Base-by-base conservation (phyloP, 805 yeast species). In the Cyberlindnera mississippiensis region DNA sequence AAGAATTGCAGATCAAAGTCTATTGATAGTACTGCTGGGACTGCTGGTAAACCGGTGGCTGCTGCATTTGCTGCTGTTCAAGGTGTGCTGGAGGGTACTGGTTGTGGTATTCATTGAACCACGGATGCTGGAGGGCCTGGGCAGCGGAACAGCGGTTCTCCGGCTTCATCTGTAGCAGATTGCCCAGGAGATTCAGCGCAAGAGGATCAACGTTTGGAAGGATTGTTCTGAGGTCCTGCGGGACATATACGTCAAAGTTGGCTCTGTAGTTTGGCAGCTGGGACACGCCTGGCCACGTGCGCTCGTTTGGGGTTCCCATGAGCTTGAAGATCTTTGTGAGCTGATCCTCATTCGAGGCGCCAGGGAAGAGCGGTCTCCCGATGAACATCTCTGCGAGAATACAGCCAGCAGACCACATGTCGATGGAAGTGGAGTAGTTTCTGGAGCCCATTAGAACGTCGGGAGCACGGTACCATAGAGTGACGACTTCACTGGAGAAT, bases 321-420 rank as follows among this genome's bases (percentile, higher is more conserved):
- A 90, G 71, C 60, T 95, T 79, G 69, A 93, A 93, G 39, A 93
- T 93, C 60, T 87, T 86, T 63, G 83, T 76, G 54, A 93, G 73
- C 64, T 93, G 98, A 66, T 93, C 99, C 42, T 93, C 97, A 63
- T 91, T 95, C 31, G 96, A 87, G 11, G 91, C 81, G 26, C 99
- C 99, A 16, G 98, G 96, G 64, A 93, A 93, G 38, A 93, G 69
- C 1, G 99, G 98, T 57, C 91, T 83, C 26, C 99, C 96, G n/a
- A 96, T 86, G 59, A 93, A 84, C 98, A 93, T 91, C 60, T 93
- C 99, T 3, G 97, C 98, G 62, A 93, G 76, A 41, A 93, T 93
- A 66, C 99, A 93, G 13, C 99, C 99, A 13, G 96, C 95, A 14
- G 96, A 88, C 99, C 99, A 93, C 68, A 93, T 87, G 61, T 93